These are phyloP conservation scores for Henckelia pumila DNA, from an alignment of 257 asterid genomes.

Conservation along the genomic window DNA sequence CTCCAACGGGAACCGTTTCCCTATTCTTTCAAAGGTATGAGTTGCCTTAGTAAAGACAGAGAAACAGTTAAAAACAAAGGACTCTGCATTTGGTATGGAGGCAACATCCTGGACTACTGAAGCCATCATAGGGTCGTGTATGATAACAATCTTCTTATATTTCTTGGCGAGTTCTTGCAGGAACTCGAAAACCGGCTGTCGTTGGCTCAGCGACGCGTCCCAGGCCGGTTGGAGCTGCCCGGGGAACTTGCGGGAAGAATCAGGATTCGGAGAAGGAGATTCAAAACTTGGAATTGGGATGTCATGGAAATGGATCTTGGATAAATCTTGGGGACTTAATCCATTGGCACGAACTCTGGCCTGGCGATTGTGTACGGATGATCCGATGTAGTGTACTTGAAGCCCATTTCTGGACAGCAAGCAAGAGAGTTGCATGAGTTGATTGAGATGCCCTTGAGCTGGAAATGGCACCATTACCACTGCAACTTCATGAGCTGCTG, in stretches of 20 bases:
- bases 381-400: slow-evolving; percentile 37
- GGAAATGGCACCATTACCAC: slow-evolving; percentile 41
- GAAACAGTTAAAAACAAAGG: slow-evolving; percentile 30
- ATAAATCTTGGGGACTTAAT: slow-evolving; percentile 10
- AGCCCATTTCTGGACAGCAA: slow-evolving; percentile 30
- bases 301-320: slow-evolving; percentile 30
- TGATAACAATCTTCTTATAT: slow-evolving; percentile 27
- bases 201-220: slow-evolving; percentile 26
- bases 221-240: slow-evolving; percentile 31
- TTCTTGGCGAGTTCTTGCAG: slow-evolving; percentile 13
- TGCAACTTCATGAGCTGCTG: slow-evolving; percentile 17
- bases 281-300: slow-evolving; percentile 25
- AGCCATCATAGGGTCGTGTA: slow-evolving; percentile 38
- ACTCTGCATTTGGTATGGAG: slow-evolving; percentile 32
- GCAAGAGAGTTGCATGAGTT: slow-evolving; percentile 42
- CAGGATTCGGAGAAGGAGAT: slow-evolving; percentile 36
- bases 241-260: slow-evolving; percentile 30
- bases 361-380: slow-evolving; percentile 32
- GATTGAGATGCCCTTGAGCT: slow-evolving; percentile 50
- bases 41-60: slow-evolving; percentile 25
- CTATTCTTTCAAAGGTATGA: not conserved
- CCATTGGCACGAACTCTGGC: slow-evolving; percentile 34
- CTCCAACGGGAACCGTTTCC: not conserved
- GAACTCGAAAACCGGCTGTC: slow-evolving; percentile 23
- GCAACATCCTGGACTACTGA: slow-evolving; percentile 36